phyloP scores from a whole-genome alignment of 768 basidiomycete genomes.

The Mycena maculata region DNA sequence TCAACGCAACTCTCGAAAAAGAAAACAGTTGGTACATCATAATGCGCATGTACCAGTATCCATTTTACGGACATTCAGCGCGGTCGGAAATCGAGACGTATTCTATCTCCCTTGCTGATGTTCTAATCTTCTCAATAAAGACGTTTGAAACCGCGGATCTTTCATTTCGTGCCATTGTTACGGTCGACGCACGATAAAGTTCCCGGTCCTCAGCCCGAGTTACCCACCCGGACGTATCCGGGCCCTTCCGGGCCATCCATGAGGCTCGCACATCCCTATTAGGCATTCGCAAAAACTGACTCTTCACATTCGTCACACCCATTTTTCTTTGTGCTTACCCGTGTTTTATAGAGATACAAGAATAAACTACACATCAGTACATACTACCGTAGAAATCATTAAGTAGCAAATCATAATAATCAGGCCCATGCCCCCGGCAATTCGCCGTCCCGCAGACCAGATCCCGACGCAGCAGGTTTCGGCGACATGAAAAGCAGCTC shows the following conservation, averaged over 20 bases:
- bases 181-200: not conserved
- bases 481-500: conserved; percentile 62
- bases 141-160: no score
- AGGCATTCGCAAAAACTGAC: not conserved
- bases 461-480: conserved; percentile 52
- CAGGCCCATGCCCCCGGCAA: conserved; percentile 60
- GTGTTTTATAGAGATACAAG: conserved; percentile 15
- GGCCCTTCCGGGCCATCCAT: conserved; percentile 5
- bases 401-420: not conserved
- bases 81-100: no score
- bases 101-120: no score
- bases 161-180: not conserved
- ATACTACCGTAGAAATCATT: conserved; percentile 1
- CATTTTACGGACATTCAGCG: no score
- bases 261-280: conserved; percentile 25
- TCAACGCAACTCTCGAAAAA: not conserved
- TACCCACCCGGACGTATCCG: no score
- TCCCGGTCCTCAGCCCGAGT: not conserved
- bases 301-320: conserved; percentile 18
- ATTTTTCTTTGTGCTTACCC: conserved; percentile 16
- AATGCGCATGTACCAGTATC: no score
- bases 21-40: no score
- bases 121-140: no score
- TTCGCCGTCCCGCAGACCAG: conserved; percentile 46
- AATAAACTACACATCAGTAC: conserved; percentile 21